Base-by-base conservation (phyloP, 2,329 filamentous ascomycete genomes). In the Sclerotinia sclerotiorum region DNA sequence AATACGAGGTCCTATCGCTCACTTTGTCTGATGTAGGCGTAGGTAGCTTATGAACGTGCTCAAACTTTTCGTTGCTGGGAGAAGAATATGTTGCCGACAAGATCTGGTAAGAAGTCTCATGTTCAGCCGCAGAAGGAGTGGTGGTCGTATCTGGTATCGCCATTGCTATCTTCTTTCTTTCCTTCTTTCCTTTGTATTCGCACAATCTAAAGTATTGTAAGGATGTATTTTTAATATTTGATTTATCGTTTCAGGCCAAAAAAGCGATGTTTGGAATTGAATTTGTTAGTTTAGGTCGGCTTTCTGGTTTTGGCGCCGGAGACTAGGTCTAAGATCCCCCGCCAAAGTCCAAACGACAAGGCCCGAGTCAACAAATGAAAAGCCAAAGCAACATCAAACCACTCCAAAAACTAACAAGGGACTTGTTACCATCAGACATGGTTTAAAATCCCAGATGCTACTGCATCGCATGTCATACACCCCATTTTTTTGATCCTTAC, bases 1-100 rank as follows among this genome's bases (percentile, higher is more conserved):
- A 85, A 78, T 89, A 90, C 11, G 80, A 78, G 2, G 84, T 84
- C 77, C 88, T 90, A 69, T 84, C 81, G 63, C 80, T 69, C 65
- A 82, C 78, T 42, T 80, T 73, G 52, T 80, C 70, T 17, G 76
- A 70, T 58, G 76, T 56, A 5, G 81, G 80, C 10, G 78, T 70
- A 15, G 78, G 74, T 70, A 84, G 75, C 60, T 74, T 65, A 29
- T 78, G 77, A 21, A 79, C 73, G 74, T 83, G 69, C 55, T 76
- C 75, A 78, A 88, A 88, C 48, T 82, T 75, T 4, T 78, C 78
- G 77, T 82, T 84, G 69, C 79, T 74, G 7, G 84, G 79, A 19
- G 85, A 86, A n/a, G 78, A 78, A 80, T 90, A 90, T 60, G 80
- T 80, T 62, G 84, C 85, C 49, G 66, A 60, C 17, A 73, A 62